Percentiles rank a stretch among this genome's conserved stretches.
Conservation (phyloP, 306 rosid genomes). For the Aeschynomene evenia region DNA sequence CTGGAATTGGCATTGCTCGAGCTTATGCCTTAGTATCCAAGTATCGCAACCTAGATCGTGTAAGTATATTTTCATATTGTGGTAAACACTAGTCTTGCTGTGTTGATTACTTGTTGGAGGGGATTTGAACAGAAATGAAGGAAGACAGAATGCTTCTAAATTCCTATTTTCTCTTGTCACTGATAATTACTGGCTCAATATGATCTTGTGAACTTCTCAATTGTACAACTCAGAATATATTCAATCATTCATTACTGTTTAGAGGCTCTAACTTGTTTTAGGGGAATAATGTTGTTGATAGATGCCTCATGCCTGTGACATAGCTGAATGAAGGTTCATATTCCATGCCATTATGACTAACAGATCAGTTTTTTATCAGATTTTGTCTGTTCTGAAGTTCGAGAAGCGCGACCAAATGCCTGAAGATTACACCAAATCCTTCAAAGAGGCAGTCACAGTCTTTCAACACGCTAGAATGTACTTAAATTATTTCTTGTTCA, state of each 20-base stretch:
- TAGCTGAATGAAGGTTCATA: not conserved
- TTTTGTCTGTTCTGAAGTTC: constrained; percentile 70
- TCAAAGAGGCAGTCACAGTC: constrained; percentile 75
- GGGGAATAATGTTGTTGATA: not conserved
- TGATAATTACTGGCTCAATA: not conserved
- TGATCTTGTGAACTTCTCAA: not conserved
- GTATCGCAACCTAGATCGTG: constrained; percentile 78
- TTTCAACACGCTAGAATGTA: constrained; percentile 91
- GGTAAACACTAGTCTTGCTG: not conserved
- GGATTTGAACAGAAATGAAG: constrained; percentile 4
- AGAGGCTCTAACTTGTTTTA: no score
- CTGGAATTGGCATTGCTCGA: constrained; percentile 85
- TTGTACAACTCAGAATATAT: not conserved
- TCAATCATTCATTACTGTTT: not conserved
- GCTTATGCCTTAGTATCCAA: constrained; percentile 84
- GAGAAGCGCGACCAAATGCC: constrained; percentile 72
- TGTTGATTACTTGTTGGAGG: not conserved
- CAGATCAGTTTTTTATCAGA: constrained; percentile 45
- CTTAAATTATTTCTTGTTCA: not conserved
- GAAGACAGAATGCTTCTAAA: not conserved
- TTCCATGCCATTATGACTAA: constrained; percentile 21
- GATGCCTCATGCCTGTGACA: not conserved
- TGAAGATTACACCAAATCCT: constrained; percentile 70
- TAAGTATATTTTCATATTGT: constrained; percentile 46
- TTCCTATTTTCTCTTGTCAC: not conserved